Percentiles rank a stretch among this genome's conserved stretches.
Evolutionary conservation across 2,329 filamentous ascomycete species (phyloP).

Genomic region (Cordyceps tenuipes): DNA sequence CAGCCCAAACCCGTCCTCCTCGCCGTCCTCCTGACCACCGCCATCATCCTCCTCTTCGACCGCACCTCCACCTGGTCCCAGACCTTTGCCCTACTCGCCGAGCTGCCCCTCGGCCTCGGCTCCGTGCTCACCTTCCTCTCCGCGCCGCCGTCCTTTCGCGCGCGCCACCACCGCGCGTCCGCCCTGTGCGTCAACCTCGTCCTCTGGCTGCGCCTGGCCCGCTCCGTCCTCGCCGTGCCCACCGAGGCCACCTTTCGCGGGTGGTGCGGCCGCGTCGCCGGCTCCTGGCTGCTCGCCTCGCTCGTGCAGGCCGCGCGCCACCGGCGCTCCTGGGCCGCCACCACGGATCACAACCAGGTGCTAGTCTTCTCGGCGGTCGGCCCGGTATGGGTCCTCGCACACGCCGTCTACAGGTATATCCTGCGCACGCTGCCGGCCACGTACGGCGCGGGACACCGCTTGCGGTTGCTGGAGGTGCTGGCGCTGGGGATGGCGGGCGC

Average conservation of each 20-base stretch:
- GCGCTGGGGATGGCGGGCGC: constrained; percentile 7
- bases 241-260: constrained; percentile 9
- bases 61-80: background rate
- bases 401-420: constrained; percentile 11
- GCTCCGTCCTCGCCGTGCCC: constrained; percentile 5
- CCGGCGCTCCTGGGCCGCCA: background rate
- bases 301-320: constrained; percentile 7
- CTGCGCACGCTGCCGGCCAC: constrained; percentile 8
- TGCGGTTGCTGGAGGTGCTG: constrained; percentile 8
- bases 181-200: constrained; percentile 11
- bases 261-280: constrained; percentile 2
- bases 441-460: constrained; percentile 5
- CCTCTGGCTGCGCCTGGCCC: constrained; percentile 6
- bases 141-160: background rate
- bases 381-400: constrained; percentile 8
- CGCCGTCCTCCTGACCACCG: constrained; percentile 2
- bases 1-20: constrained; percentile 5
- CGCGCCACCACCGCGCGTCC: constrained; percentile 1
- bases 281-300: constrained; percentile 4
- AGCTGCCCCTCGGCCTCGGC: constrained; percentile 11
- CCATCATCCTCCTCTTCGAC: constrained; percentile 3
- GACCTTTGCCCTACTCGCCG: background rate
- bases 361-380: constrained; percentile 11
- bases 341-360: background rate
- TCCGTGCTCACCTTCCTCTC: constrained; percentile 8